Evolutionary conservation across 495 filamentous ascomycete species (phyloP).

Genomic region (Amphirosellinia nigrospora): DNA sequence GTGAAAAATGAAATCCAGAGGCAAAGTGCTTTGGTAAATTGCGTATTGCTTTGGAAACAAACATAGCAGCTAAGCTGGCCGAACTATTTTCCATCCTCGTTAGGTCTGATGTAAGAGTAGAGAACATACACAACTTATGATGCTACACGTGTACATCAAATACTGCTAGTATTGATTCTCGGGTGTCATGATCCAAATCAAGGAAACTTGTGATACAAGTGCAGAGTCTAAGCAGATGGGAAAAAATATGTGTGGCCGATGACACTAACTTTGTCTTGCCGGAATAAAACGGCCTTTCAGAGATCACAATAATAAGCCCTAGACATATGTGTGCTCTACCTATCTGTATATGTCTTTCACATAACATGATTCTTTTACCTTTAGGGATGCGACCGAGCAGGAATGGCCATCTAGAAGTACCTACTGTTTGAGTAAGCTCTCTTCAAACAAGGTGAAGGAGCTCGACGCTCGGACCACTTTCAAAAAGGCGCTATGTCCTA

Average conservation of each 20-base stretch:
- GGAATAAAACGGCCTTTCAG: neutral
- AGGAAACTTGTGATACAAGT: neutral
- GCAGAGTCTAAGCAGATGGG: neutral
- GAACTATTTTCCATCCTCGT: neutral
- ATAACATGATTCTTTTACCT: slow-evolving; percentile 2
- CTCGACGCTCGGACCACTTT: neutral
- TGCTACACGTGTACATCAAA: neutral
- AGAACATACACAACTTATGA: neutral
- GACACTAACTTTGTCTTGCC: neutral
- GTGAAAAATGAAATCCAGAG: neutral
- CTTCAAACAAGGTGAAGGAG: neutral
- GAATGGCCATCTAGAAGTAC: neutral
- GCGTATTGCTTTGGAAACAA: neutral
- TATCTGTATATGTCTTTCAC: neutral
- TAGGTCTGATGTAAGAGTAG: neutral
- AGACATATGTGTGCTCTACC: neutral
- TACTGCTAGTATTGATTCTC: neutral
- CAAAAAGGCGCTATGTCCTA: neutral
- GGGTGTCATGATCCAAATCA: neutral
- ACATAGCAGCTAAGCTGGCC: neutral
- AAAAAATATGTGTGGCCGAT: neutral
- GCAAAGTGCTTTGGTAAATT: neutral
- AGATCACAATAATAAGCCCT: neutral
- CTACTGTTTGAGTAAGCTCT: neutral
- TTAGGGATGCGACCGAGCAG: neutral